These are phyloP conservation scores for Gastrolobium villosum DNA, from an alignment of 306 rosid genomes.

Conservation along the genomic window DNA sequence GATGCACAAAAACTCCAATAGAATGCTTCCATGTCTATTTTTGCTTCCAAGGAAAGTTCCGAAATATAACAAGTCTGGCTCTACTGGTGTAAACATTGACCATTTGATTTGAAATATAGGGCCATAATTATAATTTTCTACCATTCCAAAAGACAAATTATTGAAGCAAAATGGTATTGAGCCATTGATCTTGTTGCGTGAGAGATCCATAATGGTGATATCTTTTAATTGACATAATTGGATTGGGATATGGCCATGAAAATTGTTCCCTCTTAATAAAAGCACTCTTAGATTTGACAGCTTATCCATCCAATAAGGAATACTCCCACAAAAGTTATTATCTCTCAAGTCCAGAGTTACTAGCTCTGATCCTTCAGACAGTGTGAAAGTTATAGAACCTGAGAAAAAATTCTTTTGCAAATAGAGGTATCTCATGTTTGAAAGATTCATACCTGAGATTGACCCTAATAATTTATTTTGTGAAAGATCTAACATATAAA, in stretches of 20 bases:
- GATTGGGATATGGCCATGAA: constrained; percentile 22
- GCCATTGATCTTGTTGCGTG: constrained; percentile 7
- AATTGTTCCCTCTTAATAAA: not conserved
- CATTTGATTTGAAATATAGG: not conserved
- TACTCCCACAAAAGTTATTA: not conserved
- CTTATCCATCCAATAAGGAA: constrained; percentile 2
- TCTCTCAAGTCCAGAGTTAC: not conserved
- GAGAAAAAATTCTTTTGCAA: constrained; percentile 26
- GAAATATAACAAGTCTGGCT: too few relatives aligned
- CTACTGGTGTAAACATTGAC: too few relatives aligned
- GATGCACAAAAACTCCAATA: constrained; percentile 23
- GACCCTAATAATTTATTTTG: constrained; percentile 28
- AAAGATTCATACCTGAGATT: not conserved
- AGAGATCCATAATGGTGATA: constrained; percentile 14
- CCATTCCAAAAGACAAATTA: constrained; percentile 1
- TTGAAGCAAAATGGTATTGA: constrained; percentile 30
- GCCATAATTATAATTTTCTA: not conserved
- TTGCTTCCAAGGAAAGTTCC: not conserved
- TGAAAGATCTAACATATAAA: constrained; percentile 33
- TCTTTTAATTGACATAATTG: constrained; percentile 6
- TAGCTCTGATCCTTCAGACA: too few relatives aligned
- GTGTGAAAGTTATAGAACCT: not conserved
- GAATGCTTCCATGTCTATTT: constrained; percentile 4
- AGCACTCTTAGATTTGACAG: not conserved
- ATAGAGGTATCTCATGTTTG: not conserved